A percentile compares a stretch with the other conserved stretches of the same genome.
Conservation (phyloP, 139 green algal species). For the Micractinium conductrix region DNA sequence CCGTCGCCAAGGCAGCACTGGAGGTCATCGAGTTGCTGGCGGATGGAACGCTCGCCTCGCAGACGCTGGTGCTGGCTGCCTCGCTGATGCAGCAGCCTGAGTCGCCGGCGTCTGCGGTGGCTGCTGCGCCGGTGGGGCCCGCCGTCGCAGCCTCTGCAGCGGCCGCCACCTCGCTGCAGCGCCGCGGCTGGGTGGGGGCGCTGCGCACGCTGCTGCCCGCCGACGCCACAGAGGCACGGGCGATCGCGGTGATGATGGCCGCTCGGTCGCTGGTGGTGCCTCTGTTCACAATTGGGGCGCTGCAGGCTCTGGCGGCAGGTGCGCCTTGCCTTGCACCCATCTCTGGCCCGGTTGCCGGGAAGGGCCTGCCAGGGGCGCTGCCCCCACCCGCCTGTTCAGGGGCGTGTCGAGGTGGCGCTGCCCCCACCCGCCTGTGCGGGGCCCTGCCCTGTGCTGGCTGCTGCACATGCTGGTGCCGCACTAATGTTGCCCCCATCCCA, state of each 20-base stretch:
- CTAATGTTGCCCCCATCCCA: neutral
- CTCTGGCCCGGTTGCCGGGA: constrained; percentile 34
- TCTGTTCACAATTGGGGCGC: constrained; percentile 32
- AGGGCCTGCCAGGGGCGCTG: neutral
- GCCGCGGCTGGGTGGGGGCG: constrained; percentile 22
- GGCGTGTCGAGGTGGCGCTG: no score
- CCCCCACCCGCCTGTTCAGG: no score
- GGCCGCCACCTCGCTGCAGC: neutral
- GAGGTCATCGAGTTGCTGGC: constrained; percentile 62
- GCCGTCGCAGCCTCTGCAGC: neutral
- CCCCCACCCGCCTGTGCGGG: neutral
- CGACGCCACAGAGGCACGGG: neutral
- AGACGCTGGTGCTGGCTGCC: constrained; percentile 70
- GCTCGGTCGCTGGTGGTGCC: constrained; percentile 62
- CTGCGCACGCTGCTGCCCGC: constrained; percentile 20
- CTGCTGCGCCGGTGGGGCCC: neutral
- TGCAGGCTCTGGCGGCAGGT: constrained; percentile 36
- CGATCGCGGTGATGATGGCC: constrained; percentile 47
- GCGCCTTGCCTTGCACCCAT: no score
- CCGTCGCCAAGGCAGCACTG: constrained; percentile 32
- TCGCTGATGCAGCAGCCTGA: constrained; percentile 57
- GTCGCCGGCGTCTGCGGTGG: neutral
- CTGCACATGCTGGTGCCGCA: neutral
- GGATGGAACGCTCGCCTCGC: constrained; percentile 56
- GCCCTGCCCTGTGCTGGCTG: neutral